These are phyloP conservation scores for Lasiodiplodia hormozganensis DNA, from an alignment of 2,329 filamentous ascomycete species.

Conservation along the genomic window DNA sequence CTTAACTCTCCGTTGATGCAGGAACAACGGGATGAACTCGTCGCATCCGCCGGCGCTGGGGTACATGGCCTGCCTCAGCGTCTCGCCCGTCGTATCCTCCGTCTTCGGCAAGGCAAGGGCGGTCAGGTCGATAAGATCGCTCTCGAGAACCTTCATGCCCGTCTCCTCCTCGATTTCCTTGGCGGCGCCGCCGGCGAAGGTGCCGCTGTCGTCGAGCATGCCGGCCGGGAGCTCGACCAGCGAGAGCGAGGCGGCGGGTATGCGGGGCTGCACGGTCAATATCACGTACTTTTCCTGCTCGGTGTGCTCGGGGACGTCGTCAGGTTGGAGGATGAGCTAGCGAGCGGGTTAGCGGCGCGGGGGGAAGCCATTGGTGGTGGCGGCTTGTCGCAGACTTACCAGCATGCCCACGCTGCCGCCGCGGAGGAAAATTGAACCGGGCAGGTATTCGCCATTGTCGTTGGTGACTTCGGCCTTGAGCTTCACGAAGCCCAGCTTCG, in stretches of 20 bases:
- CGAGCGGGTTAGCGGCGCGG: neutral
- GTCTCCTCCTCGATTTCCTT: conserved; percentile 66
- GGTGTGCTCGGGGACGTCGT: conserved; percentile 51
- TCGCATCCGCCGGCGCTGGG: conserved; percentile 64
- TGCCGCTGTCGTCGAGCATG: conserved; percentile 63
- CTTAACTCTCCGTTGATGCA: conserved; percentile 61
- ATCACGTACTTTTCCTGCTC: conserved; percentile 59
- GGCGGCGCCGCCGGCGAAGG: conserved; percentile 62
- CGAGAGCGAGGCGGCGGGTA: conserved; percentile 61
- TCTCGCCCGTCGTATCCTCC: conserved; percentile 36
- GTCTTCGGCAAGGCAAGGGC: conserved; percentile 52
- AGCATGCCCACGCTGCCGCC: conserved; percentile 66
- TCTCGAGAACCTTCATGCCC: conserved; percentile 56
- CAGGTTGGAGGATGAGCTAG: conserved; percentile 62
- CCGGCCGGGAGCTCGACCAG: conserved; percentile 66
- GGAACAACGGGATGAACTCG: conserved; percentile 64
- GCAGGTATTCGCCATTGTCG: conserved; percentile 57
- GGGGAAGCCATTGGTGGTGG: neutral
- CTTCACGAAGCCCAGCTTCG: conserved; percentile 63
- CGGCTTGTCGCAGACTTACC: conserved; percentile 40
- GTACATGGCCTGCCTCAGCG: conserved; percentile 59
- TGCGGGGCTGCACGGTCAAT: conserved; percentile 63
- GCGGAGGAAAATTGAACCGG: conserved; percentile 64
- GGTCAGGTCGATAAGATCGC: conserved; percentile 63
- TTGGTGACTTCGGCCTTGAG: conserved; percentile 62